Percentiles rank a stretch among this genome's conserved stretches.
These are phyloP conservation scores for Ogataea methanolica DNA, from an alignment of 805 yeast genomes.

Conservation along the genomic window DNA sequence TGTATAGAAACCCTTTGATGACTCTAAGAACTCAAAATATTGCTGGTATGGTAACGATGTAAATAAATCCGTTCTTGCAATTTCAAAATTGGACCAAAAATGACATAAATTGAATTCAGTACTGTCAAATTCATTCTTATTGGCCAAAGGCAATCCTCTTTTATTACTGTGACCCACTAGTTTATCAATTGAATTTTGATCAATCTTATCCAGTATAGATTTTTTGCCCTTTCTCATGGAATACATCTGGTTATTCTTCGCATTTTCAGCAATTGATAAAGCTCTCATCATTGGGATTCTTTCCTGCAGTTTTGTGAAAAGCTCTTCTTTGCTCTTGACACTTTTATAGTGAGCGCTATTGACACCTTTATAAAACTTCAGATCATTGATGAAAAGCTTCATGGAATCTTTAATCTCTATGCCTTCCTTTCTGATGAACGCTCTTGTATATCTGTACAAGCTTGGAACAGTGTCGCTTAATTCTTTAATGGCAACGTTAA, in stretches of 20 bases:
- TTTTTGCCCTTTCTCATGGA: conserved; percentile 1
- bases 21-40: conserved; percentile 67
- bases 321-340: conserved; percentile 19
- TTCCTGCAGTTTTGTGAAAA: conserved; percentile 23
- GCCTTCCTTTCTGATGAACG: conserved; percentile 47
- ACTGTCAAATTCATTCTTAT: conserved; percentile 56
- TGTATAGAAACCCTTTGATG: conserved; percentile 74
- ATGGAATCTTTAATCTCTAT: conserved; percentile 60
- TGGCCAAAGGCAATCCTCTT: conserved; percentile 26
- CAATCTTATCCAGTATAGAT: conserved; percentile 18
- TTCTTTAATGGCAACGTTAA: conserved; percentile 75
- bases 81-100: conserved; percentile 92
- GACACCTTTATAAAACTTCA: conserved; percentile 31
- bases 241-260: neutral
- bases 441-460: conserved; percentile 66
- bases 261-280: conserved; percentile 6
- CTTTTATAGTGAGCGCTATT: conserved; percentile 28
- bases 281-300: conserved; percentile 24
- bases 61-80: conserved; percentile 78
- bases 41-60: conserved; percentile 56
- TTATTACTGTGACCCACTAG: conserved; percentile 36
- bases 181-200: conserved; percentile 30
- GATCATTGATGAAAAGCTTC: conserved; percentile 54
- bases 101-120: conserved; percentile 77
- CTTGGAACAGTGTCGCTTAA: conserved; percentile 78